Percentiles rank a stretch among this genome's conserved stretches.
phyloP scores from a whole-genome alignment of 352 stramenopile genomes.

The Halophytophthora polymorphica region DNA sequence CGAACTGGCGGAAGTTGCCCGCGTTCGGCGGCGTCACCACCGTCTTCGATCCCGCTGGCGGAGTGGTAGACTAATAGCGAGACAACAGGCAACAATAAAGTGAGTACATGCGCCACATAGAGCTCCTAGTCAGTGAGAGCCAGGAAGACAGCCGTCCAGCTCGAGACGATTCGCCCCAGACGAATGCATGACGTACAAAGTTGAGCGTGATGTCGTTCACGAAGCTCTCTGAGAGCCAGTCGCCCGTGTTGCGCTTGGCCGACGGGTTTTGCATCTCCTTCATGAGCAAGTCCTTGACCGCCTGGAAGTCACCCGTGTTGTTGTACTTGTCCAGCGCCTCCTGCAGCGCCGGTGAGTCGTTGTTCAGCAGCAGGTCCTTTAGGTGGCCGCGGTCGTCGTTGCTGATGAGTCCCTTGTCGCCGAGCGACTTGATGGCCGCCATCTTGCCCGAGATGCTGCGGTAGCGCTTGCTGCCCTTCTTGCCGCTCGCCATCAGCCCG shows the following conservation, averaged over 20 bases:
- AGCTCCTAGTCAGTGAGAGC: background rate
- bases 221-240: constrained; percentile 74
- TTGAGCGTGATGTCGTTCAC: constrained; percentile 73
- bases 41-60: constrained; percentile 12
- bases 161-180: too few species aligned
- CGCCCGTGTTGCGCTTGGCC: constrained; percentile 62
- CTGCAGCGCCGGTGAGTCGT: constrained; percentile 69
- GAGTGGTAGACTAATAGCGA: constrained; percentile 4
- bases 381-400: constrained; percentile 64
- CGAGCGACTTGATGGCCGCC: constrained; percentile 76
- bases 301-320: constrained; percentile 73
- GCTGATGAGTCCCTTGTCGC: constrained; percentile 70
- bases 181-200: constrained; percentile 27
- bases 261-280: constrained; percentile 65
- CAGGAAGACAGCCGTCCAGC: background rate
- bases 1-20: constrained; percentile 15
- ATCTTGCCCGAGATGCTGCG: constrained; percentile 81
- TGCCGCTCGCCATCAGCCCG: constrained; percentile 31
- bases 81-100: too few species aligned
- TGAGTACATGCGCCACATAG: background rate
- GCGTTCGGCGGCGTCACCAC: constrained; percentile 18
- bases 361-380: constrained; percentile 79
- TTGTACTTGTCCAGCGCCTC: constrained; percentile 76
- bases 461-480: constrained; percentile 71
- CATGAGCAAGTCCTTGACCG: constrained; percentile 61